phyloP scores from a whole-genome alignment of 257 asterid species.

The Gentiana straminea region DNA sequence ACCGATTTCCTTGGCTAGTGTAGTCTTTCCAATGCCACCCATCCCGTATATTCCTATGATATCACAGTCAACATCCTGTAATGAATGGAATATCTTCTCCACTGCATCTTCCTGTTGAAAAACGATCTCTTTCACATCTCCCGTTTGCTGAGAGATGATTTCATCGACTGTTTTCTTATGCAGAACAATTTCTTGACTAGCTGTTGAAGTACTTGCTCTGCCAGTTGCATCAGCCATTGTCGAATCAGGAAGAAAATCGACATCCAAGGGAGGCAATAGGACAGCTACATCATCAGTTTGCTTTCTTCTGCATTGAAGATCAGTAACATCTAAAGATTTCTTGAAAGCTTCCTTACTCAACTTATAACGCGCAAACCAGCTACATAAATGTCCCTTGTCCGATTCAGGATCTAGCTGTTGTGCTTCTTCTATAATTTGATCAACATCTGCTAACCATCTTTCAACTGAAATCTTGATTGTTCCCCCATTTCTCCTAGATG shows the following conservation, averaged over 20 bases:
- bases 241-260: not conserved
- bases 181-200: not conserved
- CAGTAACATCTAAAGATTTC: not conserved
- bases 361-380: slow-evolving; percentile 6
- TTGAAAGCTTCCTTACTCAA: slow-evolving; percentile 4
- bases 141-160: not conserved
- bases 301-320: not conserved
- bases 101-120: slow-evolving; percentile 3
- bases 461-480: not conserved
- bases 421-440: not conserved
- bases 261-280: slow-evolving; percentile 4
- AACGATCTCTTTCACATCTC: not conserved
- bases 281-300: not conserved
- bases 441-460: slow-evolving; percentile 3
- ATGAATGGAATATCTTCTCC: not conserved
- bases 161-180: slow-evolving; percentile 1
- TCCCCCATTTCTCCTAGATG: slow-evolving; percentile 3
- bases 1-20: slow-evolving; percentile 8
- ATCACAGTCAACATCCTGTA: slow-evolving; percentile 3
- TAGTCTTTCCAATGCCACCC: slow-evolving; percentile 3
- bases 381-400: not conserved
- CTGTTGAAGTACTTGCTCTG: not conserved
- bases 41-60: slow-evolving; percentile 8
- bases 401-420: not conserved
- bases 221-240: not conserved